These are phyloP conservation scores for Yarrowia sp. DNA, from an alignment of 805 yeast species.

Conservation along the genomic window DNA sequence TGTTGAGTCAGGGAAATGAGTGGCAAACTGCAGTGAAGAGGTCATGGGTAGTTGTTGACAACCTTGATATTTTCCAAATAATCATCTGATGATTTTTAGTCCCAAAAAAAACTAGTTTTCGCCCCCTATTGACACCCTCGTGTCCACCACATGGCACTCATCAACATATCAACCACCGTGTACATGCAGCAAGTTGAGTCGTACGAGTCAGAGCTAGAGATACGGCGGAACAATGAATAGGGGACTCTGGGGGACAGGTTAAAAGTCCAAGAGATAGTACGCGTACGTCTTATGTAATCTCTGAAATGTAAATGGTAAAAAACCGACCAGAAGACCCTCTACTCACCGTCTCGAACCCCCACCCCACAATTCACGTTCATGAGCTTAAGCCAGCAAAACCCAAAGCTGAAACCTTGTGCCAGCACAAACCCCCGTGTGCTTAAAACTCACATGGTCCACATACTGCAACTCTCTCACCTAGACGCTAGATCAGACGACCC, in stretches of 20 bases:
- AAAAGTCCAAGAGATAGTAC: no score
- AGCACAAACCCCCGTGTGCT: constrained; percentile 13
- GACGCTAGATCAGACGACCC: constrained; percentile 21
- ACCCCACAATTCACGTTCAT: constrained; percentile 22
- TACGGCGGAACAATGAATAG: neutral
- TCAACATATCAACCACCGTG: neutral
- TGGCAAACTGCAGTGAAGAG: no score
- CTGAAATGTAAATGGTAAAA: no score
- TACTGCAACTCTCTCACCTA: constrained; percentile 12
- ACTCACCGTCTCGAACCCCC: neutral
- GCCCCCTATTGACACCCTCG: neutral
- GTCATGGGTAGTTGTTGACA: no score
- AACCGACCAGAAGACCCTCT: no score
- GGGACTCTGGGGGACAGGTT: no score
- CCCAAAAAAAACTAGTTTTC: neutral
- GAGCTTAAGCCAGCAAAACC: constrained; percentile 20
- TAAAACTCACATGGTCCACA: neutral
- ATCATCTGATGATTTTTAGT: neutral
- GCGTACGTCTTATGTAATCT: no score
- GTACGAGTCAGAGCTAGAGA: neutral
- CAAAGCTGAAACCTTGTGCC: constrained; percentile 1
- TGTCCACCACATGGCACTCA: neutral
- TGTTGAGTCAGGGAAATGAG: neutral
- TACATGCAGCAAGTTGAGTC: constrained; percentile 9
- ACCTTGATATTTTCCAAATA: neutral